Evolutionary conservation across 1,284 basidiomycete genomes (phyloP).

Genomic region (Puccinia triticina): DNA sequence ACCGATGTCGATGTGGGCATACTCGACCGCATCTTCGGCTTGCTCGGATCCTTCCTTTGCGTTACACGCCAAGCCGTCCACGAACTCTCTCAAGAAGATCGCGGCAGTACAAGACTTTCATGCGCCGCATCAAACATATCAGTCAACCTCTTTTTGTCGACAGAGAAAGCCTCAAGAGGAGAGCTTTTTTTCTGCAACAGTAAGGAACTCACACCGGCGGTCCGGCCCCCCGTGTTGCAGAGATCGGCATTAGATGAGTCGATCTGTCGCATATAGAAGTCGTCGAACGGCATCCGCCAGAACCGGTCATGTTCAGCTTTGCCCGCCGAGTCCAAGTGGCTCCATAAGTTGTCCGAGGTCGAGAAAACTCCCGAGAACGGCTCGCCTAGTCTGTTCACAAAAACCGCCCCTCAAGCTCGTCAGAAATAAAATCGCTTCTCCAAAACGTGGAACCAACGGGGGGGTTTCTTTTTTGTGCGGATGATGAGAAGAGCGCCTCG

Average conservation of each 20-base stretch:
- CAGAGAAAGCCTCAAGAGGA: too few relatives aligned
- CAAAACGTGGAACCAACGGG: too few relatives aligned
- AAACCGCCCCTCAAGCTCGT: background rate
- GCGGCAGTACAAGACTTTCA: conserved; percentile 72
- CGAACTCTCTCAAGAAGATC: conserved; percentile 73
- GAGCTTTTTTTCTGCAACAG: background rate
- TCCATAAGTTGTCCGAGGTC: conserved; percentile 64
- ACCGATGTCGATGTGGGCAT: conserved; percentile 52
- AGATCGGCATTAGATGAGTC: conserved; percentile 75
- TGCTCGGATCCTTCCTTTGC: conserved; percentile 27
- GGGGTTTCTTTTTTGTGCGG: too few relatives aligned
- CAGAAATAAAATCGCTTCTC: too few relatives aligned
- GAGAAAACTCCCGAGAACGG: conserved; percentile 74
- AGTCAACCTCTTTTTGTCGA: too few relatives aligned
- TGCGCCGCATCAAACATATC: background rate
- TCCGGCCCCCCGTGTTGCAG: conserved; percentile 72
- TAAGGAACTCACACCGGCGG: conserved; percentile 65
- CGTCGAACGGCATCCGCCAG: conserved; percentile 67
- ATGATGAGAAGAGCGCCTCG: too few relatives aligned
- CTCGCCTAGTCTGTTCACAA: conserved; percentile 68
- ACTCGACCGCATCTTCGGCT: conserved; percentile 42
- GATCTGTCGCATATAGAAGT: conserved; percentile 77
- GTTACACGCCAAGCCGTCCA: conserved; percentile 48
- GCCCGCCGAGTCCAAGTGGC: conserved; percentile 71
- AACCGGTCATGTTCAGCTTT: conserved; percentile 70